A percentile compares a stretch with the other conserved stretches of the same genome.
Evolutionary conservation across 177 flowering plant genomes (phyloP).

Genomic region (Telopea speciosissima): DNA sequence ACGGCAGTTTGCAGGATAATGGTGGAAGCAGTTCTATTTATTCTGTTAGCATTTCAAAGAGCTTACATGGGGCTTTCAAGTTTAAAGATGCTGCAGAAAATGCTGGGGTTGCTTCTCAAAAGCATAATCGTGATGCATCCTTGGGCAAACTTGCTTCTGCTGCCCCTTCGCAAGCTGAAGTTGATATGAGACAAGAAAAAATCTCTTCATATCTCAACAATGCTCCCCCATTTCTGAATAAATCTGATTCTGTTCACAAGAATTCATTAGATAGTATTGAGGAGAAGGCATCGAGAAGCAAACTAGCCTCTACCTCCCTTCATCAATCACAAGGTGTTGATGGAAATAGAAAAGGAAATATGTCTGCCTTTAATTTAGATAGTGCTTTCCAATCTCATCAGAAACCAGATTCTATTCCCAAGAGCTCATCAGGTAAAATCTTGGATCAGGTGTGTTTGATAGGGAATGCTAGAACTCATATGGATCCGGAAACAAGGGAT

Average conservation of each 20-base stretch:
- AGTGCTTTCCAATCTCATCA: slow-evolving; percentile 12
- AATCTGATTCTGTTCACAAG: slow-evolving; percentile 8
- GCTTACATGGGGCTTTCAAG: slow-evolving; percentile 14
- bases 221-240: slow-evolving; percentile 9
- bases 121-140: slow-evolving; percentile 18
- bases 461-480: slow-evolving; percentile 3
- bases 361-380: slow-evolving; percentile 5
- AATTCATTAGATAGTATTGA: slow-evolving; percentile 14
- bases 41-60: slow-evolving; percentile 15
- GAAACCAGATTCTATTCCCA: slow-evolving; percentile 8
- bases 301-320: slow-evolving; percentile 12
- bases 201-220: slow-evolving; percentile 12
- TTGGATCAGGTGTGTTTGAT: slow-evolving; percentile 14
- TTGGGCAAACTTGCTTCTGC: slow-evolving; percentile 9
- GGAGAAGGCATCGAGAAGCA: slow-evolving; percentile 9
- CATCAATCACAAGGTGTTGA: slow-evolving; percentile 23
- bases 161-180: slow-evolving; percentile 27
- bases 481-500: slow-evolving; percentile 18
- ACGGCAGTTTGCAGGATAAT: slow-evolving; percentile 12
- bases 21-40: slow-evolving; percentile 18
- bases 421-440: slow-evolving; percentile 14
- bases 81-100: slow-evolving; percentile 16
- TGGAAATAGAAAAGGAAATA: slow-evolving; percentile 17
- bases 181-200: slow-evolving; percentile 18
- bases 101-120: slow-evolving; percentile 18